A percentile compares a stretch with the other conserved stretches of the same genome.
phyloP scores from a whole-genome alignment of 225 moss, liverwort and hornwort genomes.

The Physcomitrium patens region DNA sequence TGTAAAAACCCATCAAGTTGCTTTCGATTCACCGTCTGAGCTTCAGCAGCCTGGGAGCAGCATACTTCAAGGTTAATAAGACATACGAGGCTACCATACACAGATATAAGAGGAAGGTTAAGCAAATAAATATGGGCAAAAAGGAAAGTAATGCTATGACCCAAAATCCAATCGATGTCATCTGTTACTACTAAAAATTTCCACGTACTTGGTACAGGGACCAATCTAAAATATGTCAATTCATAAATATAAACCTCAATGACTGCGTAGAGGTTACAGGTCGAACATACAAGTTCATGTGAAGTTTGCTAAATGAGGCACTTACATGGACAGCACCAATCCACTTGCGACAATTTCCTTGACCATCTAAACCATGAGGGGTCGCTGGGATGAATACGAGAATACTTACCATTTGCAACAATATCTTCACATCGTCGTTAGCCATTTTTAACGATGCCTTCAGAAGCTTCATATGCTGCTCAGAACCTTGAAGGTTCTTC shows the following conservation, averaged over 20 bases:
- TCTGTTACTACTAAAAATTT: neutral
- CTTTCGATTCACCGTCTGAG: constrained; percentile 50
- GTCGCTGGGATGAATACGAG: neutral
- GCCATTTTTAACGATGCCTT: constrained; percentile 56
- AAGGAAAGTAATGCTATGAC: neutral
- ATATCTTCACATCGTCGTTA: constrained; percentile 58
- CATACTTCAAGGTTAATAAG: constrained; percentile 18
- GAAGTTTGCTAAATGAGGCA: too few relatives aligned
- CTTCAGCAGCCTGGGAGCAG: constrained; percentile 67
- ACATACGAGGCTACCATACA: neutral
- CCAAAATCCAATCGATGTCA: neutral
- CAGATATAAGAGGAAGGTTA: too few relatives aligned
- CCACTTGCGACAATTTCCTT: neutral
- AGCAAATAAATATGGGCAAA: too few relatives aligned
- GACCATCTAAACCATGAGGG: constrained; percentile 6
- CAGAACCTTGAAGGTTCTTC: constrained; percentile 33
- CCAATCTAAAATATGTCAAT: neutral
- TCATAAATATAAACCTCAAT: neutral
- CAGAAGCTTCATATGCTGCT: constrained; percentile 47
- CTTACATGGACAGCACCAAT: neutral
- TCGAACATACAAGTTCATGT: too few relatives aligned
- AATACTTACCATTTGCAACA: constrained; percentile 73
- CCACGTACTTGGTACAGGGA: neutral
- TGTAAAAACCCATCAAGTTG: constrained; percentile 52
- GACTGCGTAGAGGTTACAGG: neutral